phyloP scores from a whole-genome alignment of 805 yeast genomes.

The Debaryomyces hansenii region DNA sequence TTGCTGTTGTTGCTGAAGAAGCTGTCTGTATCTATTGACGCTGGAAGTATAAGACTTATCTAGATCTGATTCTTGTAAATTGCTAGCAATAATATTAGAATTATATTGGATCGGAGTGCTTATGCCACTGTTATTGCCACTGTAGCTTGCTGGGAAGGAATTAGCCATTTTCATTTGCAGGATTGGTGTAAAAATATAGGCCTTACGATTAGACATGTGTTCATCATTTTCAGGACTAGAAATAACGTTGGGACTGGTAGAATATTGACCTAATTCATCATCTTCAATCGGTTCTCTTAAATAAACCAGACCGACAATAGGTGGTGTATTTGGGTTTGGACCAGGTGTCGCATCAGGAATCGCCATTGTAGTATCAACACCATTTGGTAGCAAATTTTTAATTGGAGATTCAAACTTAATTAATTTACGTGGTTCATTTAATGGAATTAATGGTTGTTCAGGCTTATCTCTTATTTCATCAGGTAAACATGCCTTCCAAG shows the following conservation, averaged over 20 bases:
- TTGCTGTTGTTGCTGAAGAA: slow-evolving; percentile 16
- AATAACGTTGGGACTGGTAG: slow-evolving; percentile 40
- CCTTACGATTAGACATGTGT: slow-evolving; percentile 31
- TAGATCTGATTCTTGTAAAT: slow-evolving; percentile 1
- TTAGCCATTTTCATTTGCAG: slow-evolving; percentile 42
- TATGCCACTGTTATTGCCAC: slow-evolving; percentile 10
- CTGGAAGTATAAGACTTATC: slow-evolving; percentile 11
- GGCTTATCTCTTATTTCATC: slow-evolving; percentile 89
- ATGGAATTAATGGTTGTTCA: slow-evolving; percentile 72
- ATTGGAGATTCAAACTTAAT: slow-evolving; percentile 84
- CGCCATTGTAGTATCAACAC: slow-evolving; percentile 70
- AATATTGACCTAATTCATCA: slow-evolving; percentile 80
- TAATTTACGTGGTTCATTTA: slow-evolving; percentile 63
- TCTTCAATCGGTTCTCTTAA: slow-evolving; percentile 69
- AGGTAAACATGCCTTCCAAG: slow-evolving; percentile 98
- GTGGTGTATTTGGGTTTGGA: slow-evolving; percentile 80
- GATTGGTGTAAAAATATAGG: slow-evolving; percentile 45
- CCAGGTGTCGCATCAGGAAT: slow-evolving; percentile 83
- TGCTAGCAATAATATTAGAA: neutral
- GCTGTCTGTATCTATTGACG: slow-evolving; percentile 11
- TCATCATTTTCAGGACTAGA: slow-evolving; percentile 42
- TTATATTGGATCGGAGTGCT: slow-evolving; percentile 4
- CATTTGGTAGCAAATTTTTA: slow-evolving; percentile 70
- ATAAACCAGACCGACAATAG: slow-evolving; percentile 90
- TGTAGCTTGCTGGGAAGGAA: slow-evolving; percentile 21